Percentiles rank a stretch among this genome's conserved stretches.
Conservation (phyloP, 768 basidiomycete species). For the Russula sp. region DNA sequence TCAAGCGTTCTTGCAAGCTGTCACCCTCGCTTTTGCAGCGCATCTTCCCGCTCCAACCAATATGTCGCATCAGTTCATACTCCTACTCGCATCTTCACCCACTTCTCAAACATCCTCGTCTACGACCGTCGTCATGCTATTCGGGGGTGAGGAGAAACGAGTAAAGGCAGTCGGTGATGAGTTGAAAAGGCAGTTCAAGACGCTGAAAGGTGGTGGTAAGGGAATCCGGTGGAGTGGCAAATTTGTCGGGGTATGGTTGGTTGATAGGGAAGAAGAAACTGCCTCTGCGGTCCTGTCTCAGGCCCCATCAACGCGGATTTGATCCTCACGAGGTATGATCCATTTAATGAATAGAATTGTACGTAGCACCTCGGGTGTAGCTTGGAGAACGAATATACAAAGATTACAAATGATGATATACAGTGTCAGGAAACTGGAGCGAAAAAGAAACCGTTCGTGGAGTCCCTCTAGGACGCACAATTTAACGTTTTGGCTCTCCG, state of each 20-base stretch:
- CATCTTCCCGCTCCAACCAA: slow-evolving; percentile 21
- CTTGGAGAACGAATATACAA: slow-evolving; percentile 5
- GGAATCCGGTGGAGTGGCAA: slow-evolving; percentile 74
- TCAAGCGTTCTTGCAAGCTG: slow-evolving; percentile 52
- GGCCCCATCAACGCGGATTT: not conserved
- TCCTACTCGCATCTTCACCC: slow-evolving; percentile 57
- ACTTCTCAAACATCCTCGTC: slow-evolving; percentile 45
- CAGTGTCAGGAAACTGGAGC: not conserved
- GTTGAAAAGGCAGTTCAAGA: slow-evolving; percentile 45
- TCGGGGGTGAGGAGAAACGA: slow-evolving; percentile 51
- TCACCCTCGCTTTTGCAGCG: slow-evolving; percentile 42
- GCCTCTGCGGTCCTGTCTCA: slow-evolving; percentile 24
- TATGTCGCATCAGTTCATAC: slow-evolving; percentile 30
- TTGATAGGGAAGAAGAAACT: slow-evolving; percentile 34
- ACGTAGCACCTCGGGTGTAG: not conserved
- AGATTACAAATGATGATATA: slow-evolving; percentile 8
- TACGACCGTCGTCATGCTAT: slow-evolving; percentile 48
- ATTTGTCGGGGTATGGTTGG: slow-evolving; percentile 56
- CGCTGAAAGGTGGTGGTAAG: slow-evolving; percentile 73
- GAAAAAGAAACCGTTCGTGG: not conserved
- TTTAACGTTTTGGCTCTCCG: slow-evolving; percentile 5
- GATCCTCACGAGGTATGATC: not conserved
- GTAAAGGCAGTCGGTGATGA: slow-evolving; percentile 54
- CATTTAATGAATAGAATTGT: not conserved
- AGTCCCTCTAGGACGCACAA: not conserved